These are phyloP conservation scores for Arachis stenosperma DNA, from an alignment of 306 rosid species.

Conservation along the genomic window DNA sequence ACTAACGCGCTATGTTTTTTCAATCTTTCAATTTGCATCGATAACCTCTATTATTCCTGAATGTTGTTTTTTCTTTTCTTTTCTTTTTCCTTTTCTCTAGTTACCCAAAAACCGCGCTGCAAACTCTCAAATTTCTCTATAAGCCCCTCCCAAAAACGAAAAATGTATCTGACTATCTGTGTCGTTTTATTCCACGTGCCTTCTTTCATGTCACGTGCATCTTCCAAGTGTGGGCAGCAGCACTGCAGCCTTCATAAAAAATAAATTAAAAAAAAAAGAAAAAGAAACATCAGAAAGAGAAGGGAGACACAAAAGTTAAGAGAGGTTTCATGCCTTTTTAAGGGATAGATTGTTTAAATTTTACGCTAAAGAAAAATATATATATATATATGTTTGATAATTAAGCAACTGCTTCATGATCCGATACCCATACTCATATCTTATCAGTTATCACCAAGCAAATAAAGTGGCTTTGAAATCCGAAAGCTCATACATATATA, in stretches of 20 bases:
- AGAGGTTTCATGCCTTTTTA: conserved; percentile 31
- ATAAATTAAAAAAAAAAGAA: conserved; percentile 1
- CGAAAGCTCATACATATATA: neutral
- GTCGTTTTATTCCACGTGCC: conserved; percentile 21
- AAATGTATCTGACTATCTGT: neutral
- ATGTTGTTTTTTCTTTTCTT: too few relatives aligned
- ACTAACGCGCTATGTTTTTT: conserved; percentile 39
- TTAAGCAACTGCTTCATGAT: conserved; percentile 39
- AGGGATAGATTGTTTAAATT: conserved; percentile 39
- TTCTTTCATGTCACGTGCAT: conserved; percentile 46
- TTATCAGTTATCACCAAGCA: conserved; percentile 21
- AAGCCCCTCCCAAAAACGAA: too few relatives aligned
- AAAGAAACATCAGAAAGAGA: neutral
- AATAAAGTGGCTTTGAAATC: conserved; percentile 33
- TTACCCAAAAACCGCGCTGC: conserved; percentile 46
- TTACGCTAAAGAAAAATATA: conserved; percentile 38
- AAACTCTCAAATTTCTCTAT: neutral
- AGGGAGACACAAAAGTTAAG: neutral
- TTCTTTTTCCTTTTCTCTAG: neutral
- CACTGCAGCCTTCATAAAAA: neutral
- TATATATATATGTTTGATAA: conserved; percentile 48
- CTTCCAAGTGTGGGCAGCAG: neutral
- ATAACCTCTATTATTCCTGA: neutral
- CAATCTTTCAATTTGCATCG: conserved; percentile 12
- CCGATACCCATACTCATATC: conserved; percentile 32